Base-by-base conservation (phyloP, 2,329 filamentous ascomycete species). In the Phaeoacremonium minimum region DNA sequence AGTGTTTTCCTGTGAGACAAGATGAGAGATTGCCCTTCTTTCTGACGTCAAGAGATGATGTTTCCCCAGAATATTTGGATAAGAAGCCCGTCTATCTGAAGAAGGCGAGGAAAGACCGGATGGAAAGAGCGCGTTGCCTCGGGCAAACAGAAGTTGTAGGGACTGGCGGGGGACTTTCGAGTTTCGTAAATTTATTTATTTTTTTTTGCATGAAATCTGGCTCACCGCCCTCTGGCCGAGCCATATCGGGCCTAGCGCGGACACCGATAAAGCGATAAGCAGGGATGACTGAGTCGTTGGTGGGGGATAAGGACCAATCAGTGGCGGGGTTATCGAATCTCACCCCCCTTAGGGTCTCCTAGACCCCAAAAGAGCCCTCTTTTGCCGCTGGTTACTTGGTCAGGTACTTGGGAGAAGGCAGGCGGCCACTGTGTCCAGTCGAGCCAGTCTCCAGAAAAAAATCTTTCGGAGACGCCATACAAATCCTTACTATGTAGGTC, bases 231-330 rank as follows among this genome's bases (percentile, higher is more conserved):
- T 53, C 41, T 35, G 35, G 26, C 26, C 8, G 14, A 16, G 8
- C 49, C 50, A 31, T 4, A 40, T 45, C 7, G 2, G 43, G 40
- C 20, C 20, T 49, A 48, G 47, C 43, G 37, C 30, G 29, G 35
- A 22, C 20, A 18, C 33, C 47, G 47, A 53, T 50, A 49, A 50
- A 47, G 46, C 46, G 51, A 55, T 55, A 53, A 55, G 48, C 42
- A 42, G 42, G 43, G 38, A 46, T 47, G 26, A 19, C 36, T 40
- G 38, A 37, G 38, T 42, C 40, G 13, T 7, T 28, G 45, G 40
- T 42, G 42, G 42, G 41, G 37, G 42, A 35, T 36, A 44, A 40
- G 35, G 44, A 32, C 48, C 46, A 48, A 47, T 53, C 38, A 49
- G 41, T 46, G 41, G 48, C 41, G 42, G 46, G 47, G 50, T 45